Conservation (phyloP, 2,329 filamentous ascomycete genomes). For the Exophiala spinifera region DNA sequence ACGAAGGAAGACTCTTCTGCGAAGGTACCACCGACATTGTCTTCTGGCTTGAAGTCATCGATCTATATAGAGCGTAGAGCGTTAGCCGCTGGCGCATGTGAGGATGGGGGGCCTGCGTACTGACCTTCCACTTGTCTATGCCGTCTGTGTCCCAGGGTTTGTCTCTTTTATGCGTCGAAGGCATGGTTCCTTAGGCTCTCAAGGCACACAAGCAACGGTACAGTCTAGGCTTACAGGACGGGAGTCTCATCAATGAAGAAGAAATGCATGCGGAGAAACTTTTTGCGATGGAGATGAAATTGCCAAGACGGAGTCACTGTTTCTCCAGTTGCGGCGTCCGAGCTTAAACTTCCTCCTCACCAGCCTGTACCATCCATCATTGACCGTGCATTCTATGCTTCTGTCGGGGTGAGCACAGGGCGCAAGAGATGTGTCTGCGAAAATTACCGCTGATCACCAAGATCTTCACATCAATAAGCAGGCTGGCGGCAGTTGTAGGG, state of each 20-base stretch:
- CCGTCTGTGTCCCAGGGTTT: slow-evolving; percentile 97
- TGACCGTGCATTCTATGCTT: no score
- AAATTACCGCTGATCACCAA: no score
- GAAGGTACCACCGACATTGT: slow-evolving; percentile 83
- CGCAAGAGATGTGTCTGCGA: no score
- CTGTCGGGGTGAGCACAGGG: no score
- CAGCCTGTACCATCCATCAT: no score
- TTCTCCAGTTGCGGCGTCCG: not conserved
- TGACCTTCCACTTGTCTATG: slow-evolving; percentile 90
- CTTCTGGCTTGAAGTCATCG: slow-evolving; percentile 77
- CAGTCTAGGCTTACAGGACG: no score
- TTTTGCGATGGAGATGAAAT: not conserved
- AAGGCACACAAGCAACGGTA: no score
- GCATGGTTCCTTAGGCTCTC: slow-evolving; percentile 54
- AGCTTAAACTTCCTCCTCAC: no score
- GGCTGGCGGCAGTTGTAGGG: no score
- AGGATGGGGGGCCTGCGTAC: not conserved
- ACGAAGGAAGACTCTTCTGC: slow-evolving; percentile 88
- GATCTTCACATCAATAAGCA: no score
- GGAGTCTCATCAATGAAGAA: not conserved
- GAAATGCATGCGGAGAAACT: not conserved
- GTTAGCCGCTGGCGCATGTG: not conserved
- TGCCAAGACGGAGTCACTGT: not conserved
- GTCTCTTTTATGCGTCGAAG: slow-evolving; percentile 81
- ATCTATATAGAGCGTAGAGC: slow-evolving; percentile 48